Evolutionary conservation across 2,329 filamentous ascomycete genomes (phyloP).

Genomic region (Fusarium papillatum): DNA sequence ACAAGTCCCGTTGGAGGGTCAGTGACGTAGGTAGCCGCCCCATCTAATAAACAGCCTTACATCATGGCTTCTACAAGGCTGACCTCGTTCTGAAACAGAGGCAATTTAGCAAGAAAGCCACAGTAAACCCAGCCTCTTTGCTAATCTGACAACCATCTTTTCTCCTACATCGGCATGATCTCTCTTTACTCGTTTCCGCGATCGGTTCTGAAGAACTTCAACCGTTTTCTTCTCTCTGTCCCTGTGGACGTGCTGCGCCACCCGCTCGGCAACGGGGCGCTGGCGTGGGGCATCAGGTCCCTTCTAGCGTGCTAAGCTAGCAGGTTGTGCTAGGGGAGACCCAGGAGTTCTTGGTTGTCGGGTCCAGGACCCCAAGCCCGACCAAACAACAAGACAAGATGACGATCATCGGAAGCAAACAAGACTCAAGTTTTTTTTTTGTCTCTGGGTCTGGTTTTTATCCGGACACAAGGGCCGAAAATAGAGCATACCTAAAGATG

Average conservation of each 20-base stretch:
- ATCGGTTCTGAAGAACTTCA: not conserved
- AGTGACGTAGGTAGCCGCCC: conserved; percentile 34
- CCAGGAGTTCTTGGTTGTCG: conserved; percentile 4
- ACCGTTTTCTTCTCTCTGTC: conserved; percentile 10
- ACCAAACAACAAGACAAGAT: not conserved
- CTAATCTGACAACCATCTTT: not conserved
- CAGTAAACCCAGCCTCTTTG: not conserved
- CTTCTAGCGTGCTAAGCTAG: conserved; percentile 9
- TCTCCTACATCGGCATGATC: not conserved
- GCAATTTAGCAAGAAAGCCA: not conserved
- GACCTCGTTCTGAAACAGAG: conserved; percentile 9
- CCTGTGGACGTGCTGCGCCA: conserved; percentile 34
- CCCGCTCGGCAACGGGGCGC: conserved; percentile 37
- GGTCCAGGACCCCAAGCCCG: not conserved
- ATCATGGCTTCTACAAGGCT: conserved; percentile 35
- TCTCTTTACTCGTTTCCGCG: not conserved
- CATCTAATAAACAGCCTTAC: conserved; percentile 33
- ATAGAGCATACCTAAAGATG: conserved; percentile 2
- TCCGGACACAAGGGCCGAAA: conserved; percentile 13
- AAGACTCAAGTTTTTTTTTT: conserved; percentile 1
- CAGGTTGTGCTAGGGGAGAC: conserved; percentile 2
- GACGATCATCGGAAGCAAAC: not conserved
- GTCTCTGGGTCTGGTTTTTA: not conserved
- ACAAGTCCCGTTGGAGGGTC: not conserved
- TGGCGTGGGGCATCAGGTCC: conserved; percentile 28